phyloP scores from a whole-genome alignment of 176 grass and related monocot species.

The Zea luxurians region DNA sequence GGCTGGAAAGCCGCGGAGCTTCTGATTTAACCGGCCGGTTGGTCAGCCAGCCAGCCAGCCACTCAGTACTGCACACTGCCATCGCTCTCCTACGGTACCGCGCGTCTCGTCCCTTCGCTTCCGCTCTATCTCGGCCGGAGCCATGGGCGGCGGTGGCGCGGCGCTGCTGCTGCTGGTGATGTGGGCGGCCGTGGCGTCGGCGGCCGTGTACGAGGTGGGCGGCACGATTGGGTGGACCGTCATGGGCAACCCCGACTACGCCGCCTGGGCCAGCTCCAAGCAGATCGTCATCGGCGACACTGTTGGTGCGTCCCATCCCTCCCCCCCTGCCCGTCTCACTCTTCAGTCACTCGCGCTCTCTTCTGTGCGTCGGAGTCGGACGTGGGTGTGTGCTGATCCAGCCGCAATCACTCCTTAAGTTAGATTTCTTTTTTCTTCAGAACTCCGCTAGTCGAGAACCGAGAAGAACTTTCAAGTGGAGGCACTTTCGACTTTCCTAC shows the following conservation, averaged over 20 bases:
- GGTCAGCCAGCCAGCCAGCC: neutral
- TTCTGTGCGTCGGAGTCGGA: neutral
- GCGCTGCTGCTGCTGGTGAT: neutral
- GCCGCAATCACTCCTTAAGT: too few relatives aligned
- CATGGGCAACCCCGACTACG: constrained; percentile 55
- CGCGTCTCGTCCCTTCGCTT: neutral
- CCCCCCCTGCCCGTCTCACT: neutral
- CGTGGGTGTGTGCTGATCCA: neutral
- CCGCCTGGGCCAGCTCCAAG: constrained; percentile 43
- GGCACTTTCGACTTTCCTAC: too few relatives aligned
- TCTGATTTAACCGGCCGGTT: constrained; percentile 28
- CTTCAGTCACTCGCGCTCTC: neutral
- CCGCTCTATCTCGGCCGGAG: neutral
- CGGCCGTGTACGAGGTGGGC: constrained; percentile 61
- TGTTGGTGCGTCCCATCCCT: constrained; percentile 20
- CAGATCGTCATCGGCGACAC: constrained; percentile 22
- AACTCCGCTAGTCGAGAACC: too few relatives aligned
- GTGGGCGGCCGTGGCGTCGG: constrained; percentile 40
- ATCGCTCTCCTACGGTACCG: neutral
- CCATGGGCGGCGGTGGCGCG: constrained; percentile 32
- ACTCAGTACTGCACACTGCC: neutral
- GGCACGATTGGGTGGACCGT: constrained; percentile 62
- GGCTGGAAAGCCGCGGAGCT: constrained; percentile 16
- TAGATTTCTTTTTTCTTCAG: too few relatives aligned
- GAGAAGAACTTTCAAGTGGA: too few relatives aligned